Evolutionary conservation across 176 grass and related monocot species (phyloP), one percentile per base, ranked within the genome.

Genomic region (Chrysopogon serrulatus): DNA sequence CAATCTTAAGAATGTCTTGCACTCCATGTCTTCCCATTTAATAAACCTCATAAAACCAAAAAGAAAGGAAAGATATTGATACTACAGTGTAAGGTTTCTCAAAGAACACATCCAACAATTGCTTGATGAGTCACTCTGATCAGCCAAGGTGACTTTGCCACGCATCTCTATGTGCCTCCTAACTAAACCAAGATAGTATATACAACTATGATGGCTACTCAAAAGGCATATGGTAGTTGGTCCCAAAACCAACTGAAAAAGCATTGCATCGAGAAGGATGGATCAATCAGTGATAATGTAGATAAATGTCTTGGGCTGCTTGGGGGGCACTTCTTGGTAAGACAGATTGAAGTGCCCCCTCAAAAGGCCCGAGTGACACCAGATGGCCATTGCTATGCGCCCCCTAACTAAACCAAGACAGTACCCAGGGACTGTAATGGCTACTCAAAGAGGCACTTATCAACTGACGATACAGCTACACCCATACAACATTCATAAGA

Each of bases 331-430:
- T 23, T 73, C 65, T 73, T 17, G n/a, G 41, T 60, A 40, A 5
- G 8, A 18, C 34, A 75, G 24, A 79, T 32, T n/a, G 24, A 71
- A 44, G 51, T 26, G 34, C 39, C 41, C 74, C 78, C 74, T 87
- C 84, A 90, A 90, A 87, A 63, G 39, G 75, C 67, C 80, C 21
- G 24, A 59, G 42, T 51, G 67, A 33, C 81, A 49, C 62, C 6
- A 79, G 9, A 74, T 76, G 61, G 75, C 41, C 74, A 84, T 84
- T 42, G 8, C 4, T 90, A 49, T 90, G 67, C 0, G 75, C 89
- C 89, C 68, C 84, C 75, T 87, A 90, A 90, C 89, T 90, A 90
- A 84, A 81, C 84, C 84, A 87, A 83, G 39, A 87, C 63, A 79
- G 80, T 75, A 90, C 60, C 19, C 1, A 60, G 1, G 16, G 33